Base-by-base conservation (phyloP, 805 yeast species). In the Candida gorgasii region DNA sequence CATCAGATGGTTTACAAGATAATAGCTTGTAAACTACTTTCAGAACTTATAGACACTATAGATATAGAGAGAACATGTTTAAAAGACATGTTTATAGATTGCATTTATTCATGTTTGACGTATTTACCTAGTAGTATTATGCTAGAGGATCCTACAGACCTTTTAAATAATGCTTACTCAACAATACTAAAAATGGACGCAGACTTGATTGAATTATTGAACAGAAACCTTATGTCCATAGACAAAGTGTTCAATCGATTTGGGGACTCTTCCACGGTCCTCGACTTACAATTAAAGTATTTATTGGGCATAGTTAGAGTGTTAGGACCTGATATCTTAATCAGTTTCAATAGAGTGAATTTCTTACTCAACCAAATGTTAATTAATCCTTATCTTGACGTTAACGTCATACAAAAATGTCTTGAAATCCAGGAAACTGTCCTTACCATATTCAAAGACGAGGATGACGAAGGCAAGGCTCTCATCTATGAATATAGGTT, bases 291-390 rank as follows among this genome's bases (percentile, higher is more conserved):
- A 22, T 26, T 45, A 19, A 16, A 26, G 4, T 19, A 40, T 13
- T 28, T 43, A 13, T 8, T n/a, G 9, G 2, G n/a, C 16, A 27
- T 48, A 13, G 27, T 45, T 1, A 19, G 16, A 6, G 13, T 17
- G 15, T 20, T 38, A 26, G 36, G 30, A 3, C 23, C 36, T 3
- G 32, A 37, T 8, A n/a, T 43, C 6, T 22, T 49, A 17, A 37
- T 46, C 1, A 44, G 50, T 32, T 38, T 49, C 28, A 42, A 36
- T 18, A 54, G 70, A 18, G 39, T 67, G 6, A 53, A 58, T 40
- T 62, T 51, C 47, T 33, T 52, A 11, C 33, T 68, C n/a, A 59
- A 58, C 42, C 72, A 63, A 45, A 45, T 66, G 5, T 45, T 67
- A 30, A 48, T 54, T 11, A 59, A 65, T 39, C 65, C 69, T 2